Percentiles rank a stretch among this genome's conserved stretches.
Evolutionary conservation across 2,329 filamentous ascomycete genomes (phyloP).

Genomic region (Penicillium thymicola): DNA sequence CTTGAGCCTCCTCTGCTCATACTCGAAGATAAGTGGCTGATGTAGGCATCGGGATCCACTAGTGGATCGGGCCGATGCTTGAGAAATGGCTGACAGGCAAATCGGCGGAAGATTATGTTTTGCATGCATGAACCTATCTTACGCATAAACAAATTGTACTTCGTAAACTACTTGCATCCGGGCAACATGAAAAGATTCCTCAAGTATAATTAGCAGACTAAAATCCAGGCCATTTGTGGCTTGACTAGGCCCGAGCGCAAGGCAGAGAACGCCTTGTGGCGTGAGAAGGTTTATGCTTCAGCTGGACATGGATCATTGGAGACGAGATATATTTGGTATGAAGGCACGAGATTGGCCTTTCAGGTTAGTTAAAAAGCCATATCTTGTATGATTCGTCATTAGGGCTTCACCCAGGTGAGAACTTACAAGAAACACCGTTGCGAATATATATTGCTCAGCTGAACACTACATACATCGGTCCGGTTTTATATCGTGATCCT

Average conservation of each 20-base stretch:
- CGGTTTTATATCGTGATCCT: neutral
- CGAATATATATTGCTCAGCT: neutral
- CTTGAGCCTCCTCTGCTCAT: neutral
- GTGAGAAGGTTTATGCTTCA: slow-evolving; percentile 9
- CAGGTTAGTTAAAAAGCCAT: neutral
- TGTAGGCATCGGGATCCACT: neutral
- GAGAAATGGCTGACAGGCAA: neutral
- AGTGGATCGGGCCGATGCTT: slow-evolving; percentile 11
- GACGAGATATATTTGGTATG: neutral
- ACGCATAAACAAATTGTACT: neutral
- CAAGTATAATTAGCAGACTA: neutral
- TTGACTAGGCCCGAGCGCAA: slow-evolving; percentile 19
- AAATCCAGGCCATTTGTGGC: slow-evolving; percentile 7
- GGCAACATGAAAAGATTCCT: neutral
- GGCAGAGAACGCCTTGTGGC: slow-evolving; percentile 16
- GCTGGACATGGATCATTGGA: slow-evolving; percentile 8
- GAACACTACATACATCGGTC: accelerated
- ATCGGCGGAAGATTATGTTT: neutral
- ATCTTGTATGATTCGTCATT: neutral
- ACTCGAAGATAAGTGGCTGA: slow-evolving; percentile 13
- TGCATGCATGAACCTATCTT: neutral
- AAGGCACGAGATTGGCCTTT: slow-evolving; percentile 2
- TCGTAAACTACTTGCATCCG: neutral
- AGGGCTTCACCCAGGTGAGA: neutral
- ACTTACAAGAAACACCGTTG: neutral